Percentiles rank a stretch among this genome's conserved stretches.
Evolutionary conservation across 345 rosid species (phyloP).

Genomic region (Mercurialis annua): DNA sequence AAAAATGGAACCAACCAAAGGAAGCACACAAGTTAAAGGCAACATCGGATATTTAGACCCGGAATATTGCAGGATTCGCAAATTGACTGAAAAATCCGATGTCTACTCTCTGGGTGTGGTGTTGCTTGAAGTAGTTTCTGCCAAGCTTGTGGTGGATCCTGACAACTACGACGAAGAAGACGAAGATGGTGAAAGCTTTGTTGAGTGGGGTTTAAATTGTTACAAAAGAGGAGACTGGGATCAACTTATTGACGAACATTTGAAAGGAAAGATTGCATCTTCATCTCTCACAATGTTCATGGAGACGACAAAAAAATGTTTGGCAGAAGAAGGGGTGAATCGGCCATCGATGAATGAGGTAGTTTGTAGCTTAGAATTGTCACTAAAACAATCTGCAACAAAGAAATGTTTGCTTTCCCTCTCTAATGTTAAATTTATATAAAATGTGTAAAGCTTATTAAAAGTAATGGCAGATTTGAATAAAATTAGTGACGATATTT

Average conservation of each 20-base stretch:
- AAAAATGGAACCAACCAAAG: background rate
- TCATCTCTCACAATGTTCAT: conserved; percentile 12
- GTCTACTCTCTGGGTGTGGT: conserved; percentile 16
- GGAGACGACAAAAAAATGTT: conserved; percentile 15
- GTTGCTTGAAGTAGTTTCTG: conserved; percentile 10
- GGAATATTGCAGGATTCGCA: conserved; percentile 9
- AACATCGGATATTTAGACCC: conserved; percentile 22
- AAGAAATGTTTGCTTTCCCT: no score
- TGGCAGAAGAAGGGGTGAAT: conserved; percentile 19
- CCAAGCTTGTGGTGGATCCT: conserved; percentile 7
- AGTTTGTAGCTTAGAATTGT: conserved; percentile 26
- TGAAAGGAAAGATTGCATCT: conserved; percentile 2
- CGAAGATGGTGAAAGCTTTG: conserved; percentile 7
- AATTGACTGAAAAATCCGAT: conserved; percentile 13
- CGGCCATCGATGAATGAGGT: conserved; percentile 27
- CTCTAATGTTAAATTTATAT: no score
- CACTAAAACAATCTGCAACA: no score
- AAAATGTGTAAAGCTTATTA: no score
- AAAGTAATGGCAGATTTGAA: no score
- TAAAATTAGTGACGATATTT: no score
- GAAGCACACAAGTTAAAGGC: conserved; percentile 9
- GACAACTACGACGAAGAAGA: background rate
- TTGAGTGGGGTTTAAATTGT: conserved; percentile 12
- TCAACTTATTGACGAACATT: conserved; percentile 14
- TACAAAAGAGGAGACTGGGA: background rate